Evolutionary conservation across 768 basidiomycete species (phyloP), one percentile per base, ranked within the genome.

Genomic region (Russula dissimulans): DNA sequence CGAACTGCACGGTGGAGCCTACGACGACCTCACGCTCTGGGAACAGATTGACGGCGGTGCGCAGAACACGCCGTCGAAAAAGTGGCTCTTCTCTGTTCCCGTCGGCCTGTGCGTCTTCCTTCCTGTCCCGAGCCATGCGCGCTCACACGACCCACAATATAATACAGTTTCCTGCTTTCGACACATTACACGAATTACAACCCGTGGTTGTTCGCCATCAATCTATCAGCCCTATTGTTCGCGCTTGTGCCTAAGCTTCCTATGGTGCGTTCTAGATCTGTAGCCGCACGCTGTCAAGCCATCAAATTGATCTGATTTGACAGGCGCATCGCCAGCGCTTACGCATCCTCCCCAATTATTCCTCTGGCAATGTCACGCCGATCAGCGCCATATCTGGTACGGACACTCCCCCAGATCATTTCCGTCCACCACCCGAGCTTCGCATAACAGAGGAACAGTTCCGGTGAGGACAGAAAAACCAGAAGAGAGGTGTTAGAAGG

Each of bases 41-140:
- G 97, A 99, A 70, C 97, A 99, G 78, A 99, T 99, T 52, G 97
- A 99, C 72, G 89, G 91, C 52, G 97, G 97, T 42, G 97, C 95
- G 0, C 97, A 98, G 69, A 97, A 98, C 73, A 99, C 97, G 5
- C 97, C 97, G 0, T 87, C 97, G 5, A 97, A 92, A 77, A 99
- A 99, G 71, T 98, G 94, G 92, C 78, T 99, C 32, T 81, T 97
- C 61, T 84, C 82, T 55, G 85, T 94, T 8, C 97, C 97, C 0
- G 86, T 98, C 65, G 79, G 80, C 41, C 77, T 99, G 97, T 97
- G 67, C 70, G 92, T 76, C 22, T 8, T 65, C 48, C 39, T 26
- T 29, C 61, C 42, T 26, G 56, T 48, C 57, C 58, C 34, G 26
- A 15, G 46, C 22, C 17, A 29, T 22, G 3, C 36, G 5, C 54